Base-by-base conservation (phyloP, 2,329 filamentous ascomycete species). In the Trichocomaceae sp. region DNA sequence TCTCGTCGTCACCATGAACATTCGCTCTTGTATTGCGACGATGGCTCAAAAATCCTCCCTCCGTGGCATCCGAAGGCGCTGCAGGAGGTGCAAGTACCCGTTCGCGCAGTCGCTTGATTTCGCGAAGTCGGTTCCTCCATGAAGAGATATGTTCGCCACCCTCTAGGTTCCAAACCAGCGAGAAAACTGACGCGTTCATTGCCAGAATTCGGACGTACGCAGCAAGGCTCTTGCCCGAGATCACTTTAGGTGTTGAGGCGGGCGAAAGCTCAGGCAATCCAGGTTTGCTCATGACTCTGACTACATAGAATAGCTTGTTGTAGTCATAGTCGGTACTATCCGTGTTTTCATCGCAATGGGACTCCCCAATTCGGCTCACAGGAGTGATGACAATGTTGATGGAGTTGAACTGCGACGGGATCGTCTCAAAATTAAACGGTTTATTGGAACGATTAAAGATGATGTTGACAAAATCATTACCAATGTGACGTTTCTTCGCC, bases 401-500 rank as follows among this genome's bases (percentile, higher is more conserved):
- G 66, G 88, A 96, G 67, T 96, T 97, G 77, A 99, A 96, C 55
- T 92, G 87, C 0, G 90, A 95, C 0, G 90, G 90, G 63, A 99
- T 95, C 0, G 89, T 96, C 67, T 96, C 83, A 67, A 96, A 95
- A 52, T 82, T 81, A 75, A 96, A 97, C 0, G 88, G 86, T 47
- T 85, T 71, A n/a, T 93, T 92, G 2, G 91, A 96, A 65, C 95
- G 90, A 69, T 99, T 99, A 79, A 95, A 99, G 56, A 99, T 86
- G 62, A 99, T 95, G 68, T 96, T 97, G 67, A 99, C 93, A 69
- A 89, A 95, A 70, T 97, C 93, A 66, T 99, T 99, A 56, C 93
- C 93, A 58, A 97, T 93, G 66, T 97, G 95, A 2, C 85, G 81
- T 72, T 99, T 99, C 76, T 99, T 99, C 69, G 83, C 80, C 58